These are phyloP conservation scores for Wallacemonas sp. DNA, from an alignment of 208 protist species.

Conservation along the genomic window DNA sequence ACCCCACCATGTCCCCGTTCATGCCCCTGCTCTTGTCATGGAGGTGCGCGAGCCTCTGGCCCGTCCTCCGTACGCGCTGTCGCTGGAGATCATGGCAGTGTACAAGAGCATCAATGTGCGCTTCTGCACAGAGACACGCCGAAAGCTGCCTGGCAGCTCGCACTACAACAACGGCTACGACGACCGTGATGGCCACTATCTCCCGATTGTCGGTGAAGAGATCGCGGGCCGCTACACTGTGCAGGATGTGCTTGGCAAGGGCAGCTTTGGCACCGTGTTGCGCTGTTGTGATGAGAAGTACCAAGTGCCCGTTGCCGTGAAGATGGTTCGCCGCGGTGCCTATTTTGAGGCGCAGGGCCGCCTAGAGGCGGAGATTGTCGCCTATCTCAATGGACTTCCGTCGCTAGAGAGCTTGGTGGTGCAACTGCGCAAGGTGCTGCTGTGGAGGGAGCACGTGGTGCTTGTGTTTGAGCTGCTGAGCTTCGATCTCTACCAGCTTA, in stretches of 20 bases:
- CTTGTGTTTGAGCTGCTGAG: slow-evolving; percentile 97
- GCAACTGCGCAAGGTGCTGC: slow-evolving; percentile 74
- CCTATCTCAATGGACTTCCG: slow-evolving; percentile 63
- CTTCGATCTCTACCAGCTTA: slow-evolving; percentile 96
- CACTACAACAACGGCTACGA: slow-evolving; percentile 63
- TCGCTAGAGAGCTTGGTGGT: slow-evolving; percentile 71
- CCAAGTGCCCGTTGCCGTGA: slow-evolving; percentile 78
- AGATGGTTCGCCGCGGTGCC: slow-evolving; percentile 82
- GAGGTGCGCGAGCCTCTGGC: slow-evolving; percentile 18
- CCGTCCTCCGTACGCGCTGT: slow-evolving; percentile 54
- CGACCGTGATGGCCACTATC: slow-evolving; percentile 82
- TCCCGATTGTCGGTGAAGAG: slow-evolving; percentile 66
- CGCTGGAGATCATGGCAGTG: slow-evolving; percentile 39
- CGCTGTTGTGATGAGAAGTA: slow-evolving; percentile 77
- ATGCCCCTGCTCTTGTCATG: no score
- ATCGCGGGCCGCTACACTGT: slow-evolving; percentile 84
- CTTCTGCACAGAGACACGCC: slow-evolving; percentile 58
- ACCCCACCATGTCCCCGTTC: slow-evolving; percentile 13
- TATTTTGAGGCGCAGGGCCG: slow-evolving; percentile 79
- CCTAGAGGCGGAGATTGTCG: slow-evolving; percentile 84
- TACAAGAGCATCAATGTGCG: slow-evolving; percentile 83
- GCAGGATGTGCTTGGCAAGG: slow-evolving; percentile 80
- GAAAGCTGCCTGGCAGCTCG: slow-evolving; percentile 26
- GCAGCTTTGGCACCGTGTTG: slow-evolving; percentile 89
- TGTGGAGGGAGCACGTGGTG: slow-evolving; percentile 94